Evolutionary conservation across 352 stramenopile genomes (phyloP).

Genomic region (Vaucheria bursata): DNA sequence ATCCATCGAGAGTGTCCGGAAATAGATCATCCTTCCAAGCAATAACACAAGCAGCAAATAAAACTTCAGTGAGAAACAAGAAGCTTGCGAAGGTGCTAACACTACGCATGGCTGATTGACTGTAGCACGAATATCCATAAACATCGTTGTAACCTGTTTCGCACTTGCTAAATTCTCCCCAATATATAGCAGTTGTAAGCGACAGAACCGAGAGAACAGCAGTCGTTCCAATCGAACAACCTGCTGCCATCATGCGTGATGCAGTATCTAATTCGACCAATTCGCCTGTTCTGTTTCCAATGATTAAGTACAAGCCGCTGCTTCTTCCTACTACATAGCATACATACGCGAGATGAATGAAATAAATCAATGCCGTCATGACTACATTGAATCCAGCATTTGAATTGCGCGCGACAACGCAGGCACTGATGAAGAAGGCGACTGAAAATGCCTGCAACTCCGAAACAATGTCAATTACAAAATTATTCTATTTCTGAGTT

Average conservation of each 20-base stretch:
- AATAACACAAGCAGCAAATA: conserved; percentile 9
- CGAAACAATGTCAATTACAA: too few species aligned
- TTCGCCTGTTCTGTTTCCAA: not conserved
- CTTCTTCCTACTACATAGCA: conserved; percentile 25
- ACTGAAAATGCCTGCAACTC: conserved; percentile 29
- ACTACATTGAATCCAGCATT: conserved; percentile 45
- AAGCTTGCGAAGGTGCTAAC: conserved; percentile 23
- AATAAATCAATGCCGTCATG: conserved; percentile 22
- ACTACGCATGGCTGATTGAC: conserved; percentile 14
- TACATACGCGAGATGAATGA: conserved; percentile 18
- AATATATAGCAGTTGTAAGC: conserved; percentile 44
- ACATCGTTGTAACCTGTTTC: conserved; percentile 11
- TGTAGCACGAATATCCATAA: conserved; percentile 25
- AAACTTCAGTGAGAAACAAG: conserved; percentile 13
- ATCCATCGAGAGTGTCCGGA: not conserved
- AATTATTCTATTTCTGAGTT: not conserved
- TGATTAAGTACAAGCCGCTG: conserved; percentile 20
- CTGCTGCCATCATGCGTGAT: conserved; percentile 9
- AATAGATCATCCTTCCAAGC: conserved; percentile 39
- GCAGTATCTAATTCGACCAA: not conserved
- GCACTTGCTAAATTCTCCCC: conserved; percentile 32
- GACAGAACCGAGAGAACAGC: conserved; percentile 22
- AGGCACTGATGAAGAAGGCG: conserved; percentile 38
- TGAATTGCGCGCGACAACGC: conserved; percentile 33
- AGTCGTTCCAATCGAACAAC: conserved; percentile 28